Percentiles rank a stretch among this genome's conserved stretches.
phyloP scores from a whole-genome alignment of 2,329 filamentous ascomycete genomes.

The Geosmithia flava region DNA sequence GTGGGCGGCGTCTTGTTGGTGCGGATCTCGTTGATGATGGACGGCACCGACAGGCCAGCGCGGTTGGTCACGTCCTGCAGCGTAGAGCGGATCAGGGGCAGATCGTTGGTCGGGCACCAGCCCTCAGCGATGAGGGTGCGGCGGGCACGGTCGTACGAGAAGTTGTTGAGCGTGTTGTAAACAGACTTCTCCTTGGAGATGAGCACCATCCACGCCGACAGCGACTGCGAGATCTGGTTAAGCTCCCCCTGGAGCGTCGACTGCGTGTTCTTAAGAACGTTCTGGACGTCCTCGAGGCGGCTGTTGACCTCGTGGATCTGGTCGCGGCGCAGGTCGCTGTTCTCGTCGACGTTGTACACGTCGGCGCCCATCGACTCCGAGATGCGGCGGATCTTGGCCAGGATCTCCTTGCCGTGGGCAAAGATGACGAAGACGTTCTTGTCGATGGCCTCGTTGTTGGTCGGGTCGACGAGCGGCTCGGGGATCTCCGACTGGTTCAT shows the following conservation, averaged over 20 bases:
- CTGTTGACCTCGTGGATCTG: constrained; percentile 97
- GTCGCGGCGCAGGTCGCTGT: constrained; percentile 85
- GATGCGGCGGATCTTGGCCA: constrained; percentile 98
- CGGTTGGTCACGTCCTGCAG: constrained; percentile 94
- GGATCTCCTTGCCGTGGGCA: constrained; percentile 93
- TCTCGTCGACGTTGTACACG: constrained; percentile 94
- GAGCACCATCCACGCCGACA: constrained; percentile 95
- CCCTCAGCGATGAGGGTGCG: constrained; percentile 96
- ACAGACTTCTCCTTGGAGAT: constrained; percentile 98
- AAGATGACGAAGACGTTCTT: constrained; percentile 99
- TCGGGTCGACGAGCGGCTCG: constrained; percentile 81
- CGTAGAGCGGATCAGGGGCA: constrained; percentile 81
- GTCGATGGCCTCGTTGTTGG: constrained; percentile 80
- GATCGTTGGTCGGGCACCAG: constrained; percentile 88
- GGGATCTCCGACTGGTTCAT: constrained; percentile 99
- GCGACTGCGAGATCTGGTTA: constrained; percentile 79
- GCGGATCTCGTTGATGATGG: constrained; percentile 94
- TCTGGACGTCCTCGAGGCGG: constrained; percentile 79
- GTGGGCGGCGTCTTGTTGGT: constrained; percentile 97
- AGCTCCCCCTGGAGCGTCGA: constrained; percentile 86
- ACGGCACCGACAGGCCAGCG: constrained; percentile 90
- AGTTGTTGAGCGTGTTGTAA: constrained; percentile 88
- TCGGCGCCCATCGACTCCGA: constrained; percentile 94
- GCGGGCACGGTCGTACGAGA: constrained; percentile 90
- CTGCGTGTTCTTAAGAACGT: constrained; percentile 90